Evolutionary conservation across 805 yeast species (phyloP), one percentile per base, ranked within the genome.

Genomic region (Ogataea wickerhamii): DNA sequence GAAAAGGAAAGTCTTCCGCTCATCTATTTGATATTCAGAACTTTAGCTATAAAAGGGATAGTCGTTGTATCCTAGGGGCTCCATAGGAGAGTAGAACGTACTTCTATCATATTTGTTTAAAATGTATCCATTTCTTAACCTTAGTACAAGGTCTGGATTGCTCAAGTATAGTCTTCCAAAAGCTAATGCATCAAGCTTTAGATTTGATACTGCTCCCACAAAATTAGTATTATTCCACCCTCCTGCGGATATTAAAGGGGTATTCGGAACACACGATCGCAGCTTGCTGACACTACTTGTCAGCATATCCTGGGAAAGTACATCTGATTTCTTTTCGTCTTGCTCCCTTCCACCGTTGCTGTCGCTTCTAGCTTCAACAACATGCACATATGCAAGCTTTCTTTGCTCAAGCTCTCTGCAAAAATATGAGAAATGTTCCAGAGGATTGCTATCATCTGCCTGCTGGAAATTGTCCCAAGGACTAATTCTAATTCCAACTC

Each of bases 81-180:
- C 60, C 16, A 55, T 51, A 12, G 56, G 45, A 36, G 53, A 28
- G 45, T 22, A 78, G 58, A 78, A 78, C 7, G 73, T 66, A 13
- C 48, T 41, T 51, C 80, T 66, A 52, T 75, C 66, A 49, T 76
- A 78, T 22, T 57, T 45, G 41, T 61, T 64, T 40, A 75, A 55
- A 30, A 67, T 66, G 25, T 55, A 37, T 20, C 68, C 68, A 21
- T 70, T 55, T 43, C 63, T 56, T 28, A 77, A 38, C 43, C 78
- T 61, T n/a, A 58, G 49, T 14, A 67, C 70, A 23, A 78, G 52
- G 50, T 78, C 83, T 2, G 83, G 82, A 58, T 77, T 78, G 21
- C 79, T 57, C 34, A 73, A 67, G 54, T 67, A 76, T 40, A 57
- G 61, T 44, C 81, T 67, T 21, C 80, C 80, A 42, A 64, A 55